A percentile compares a stretch with the other conserved stretches of the same genome.
Evolutionary conservation across 441 rosid species (phyloP).

Genomic region (Jatropha multifida): DNA sequence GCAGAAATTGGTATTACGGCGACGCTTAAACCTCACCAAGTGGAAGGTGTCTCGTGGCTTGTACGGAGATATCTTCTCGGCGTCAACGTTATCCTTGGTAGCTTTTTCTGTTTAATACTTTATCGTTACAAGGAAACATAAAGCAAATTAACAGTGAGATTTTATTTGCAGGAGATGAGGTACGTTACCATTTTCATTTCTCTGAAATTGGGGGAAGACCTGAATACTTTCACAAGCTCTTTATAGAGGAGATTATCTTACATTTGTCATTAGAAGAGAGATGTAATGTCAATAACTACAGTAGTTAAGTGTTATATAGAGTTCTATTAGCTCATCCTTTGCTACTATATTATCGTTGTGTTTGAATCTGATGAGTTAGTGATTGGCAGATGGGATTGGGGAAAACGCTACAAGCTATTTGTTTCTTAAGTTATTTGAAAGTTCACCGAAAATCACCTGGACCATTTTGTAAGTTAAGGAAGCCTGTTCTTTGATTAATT

Average conservation of each 20-base stretch:
- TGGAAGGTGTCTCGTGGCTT: constrained; percentile 80
- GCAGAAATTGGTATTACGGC: constrained; percentile 58
- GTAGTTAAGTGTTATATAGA: neutral
- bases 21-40: constrained; percentile 72
- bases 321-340: neutral
- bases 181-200: constrained; percentile 18
- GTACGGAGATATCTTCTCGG: constrained; percentile 65
- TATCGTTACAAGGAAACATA: neutral
- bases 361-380: constrained; percentile 22
- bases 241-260: neutral
- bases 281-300: neutral
- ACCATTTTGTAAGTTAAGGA: constrained; percentile 66
- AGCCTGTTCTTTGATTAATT: constrained; percentile 18
- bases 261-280: neutral
- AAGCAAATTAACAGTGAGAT: constrained; percentile 7
- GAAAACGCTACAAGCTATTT: constrained; percentile 82
- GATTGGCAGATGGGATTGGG: constrained; percentile 85
- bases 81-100: constrained; percentile 76
- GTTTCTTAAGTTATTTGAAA: constrained; percentile 77
- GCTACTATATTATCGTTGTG: neutral
- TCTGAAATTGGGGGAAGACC: neutral
- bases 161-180: constrained; percentile 81
- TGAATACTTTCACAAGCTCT: neutral
- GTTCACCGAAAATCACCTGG: constrained; percentile 47
- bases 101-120: neutral